phyloP scores from a whole-genome alignment of 805 yeast genomes.

The Ogataea saltuana region DNA sequence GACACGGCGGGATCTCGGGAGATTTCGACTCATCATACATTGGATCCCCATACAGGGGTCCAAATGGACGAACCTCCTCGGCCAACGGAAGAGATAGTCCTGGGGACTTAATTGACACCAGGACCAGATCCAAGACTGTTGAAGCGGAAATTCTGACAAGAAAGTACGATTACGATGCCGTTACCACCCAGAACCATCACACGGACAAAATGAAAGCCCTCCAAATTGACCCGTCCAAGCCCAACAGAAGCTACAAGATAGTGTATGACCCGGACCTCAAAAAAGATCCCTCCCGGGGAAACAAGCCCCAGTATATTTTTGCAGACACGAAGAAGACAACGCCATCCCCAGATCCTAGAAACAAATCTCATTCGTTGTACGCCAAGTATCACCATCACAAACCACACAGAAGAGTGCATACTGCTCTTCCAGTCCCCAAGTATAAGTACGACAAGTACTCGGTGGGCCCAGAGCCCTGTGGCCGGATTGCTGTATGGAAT shows the following conservation, averaged over 20 bases:
- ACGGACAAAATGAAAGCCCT: slow-evolving; percentile 6
- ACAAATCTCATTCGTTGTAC: slow-evolving; percentile 9
- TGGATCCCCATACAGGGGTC: too few species aligned
- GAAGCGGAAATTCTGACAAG: slow-evolving; percentile 6
- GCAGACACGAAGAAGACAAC: slow-evolving; percentile 36
- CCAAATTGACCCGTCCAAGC: neutral
- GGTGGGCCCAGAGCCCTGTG: slow-evolving; percentile 70
- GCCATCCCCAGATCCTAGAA: slow-evolving; percentile 26
- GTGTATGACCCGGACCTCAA: slow-evolving; percentile 53
- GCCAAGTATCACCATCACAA: slow-evolving; percentile 12
- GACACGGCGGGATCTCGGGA: too few species aligned
- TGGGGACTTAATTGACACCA: slow-evolving; percentile 6
- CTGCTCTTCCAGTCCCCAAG: slow-evolving; percentile 27
- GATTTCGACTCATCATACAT: too few species aligned
- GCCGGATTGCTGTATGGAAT: slow-evolving; percentile 70
- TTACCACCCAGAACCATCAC: slow-evolving; percentile 25
- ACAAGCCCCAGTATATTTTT: slow-evolving; percentile 39
- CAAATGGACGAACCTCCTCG: too few species aligned
- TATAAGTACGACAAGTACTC: slow-evolving; percentile 67
- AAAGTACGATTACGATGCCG: slow-evolving; percentile 20
- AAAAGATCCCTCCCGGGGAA: slow-evolving; percentile 34
- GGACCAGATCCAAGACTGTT: neutral
- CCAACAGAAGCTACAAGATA: slow-evolving; percentile 35
- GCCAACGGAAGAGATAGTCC: too few species aligned
- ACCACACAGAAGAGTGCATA: slow-evolving; percentile 12